A percentile compares a stretch with the other conserved stretches of the same genome.
Conservation (phyloP, 108 stramenopile genomes). For the Thalassiosira profunda region DNA sequence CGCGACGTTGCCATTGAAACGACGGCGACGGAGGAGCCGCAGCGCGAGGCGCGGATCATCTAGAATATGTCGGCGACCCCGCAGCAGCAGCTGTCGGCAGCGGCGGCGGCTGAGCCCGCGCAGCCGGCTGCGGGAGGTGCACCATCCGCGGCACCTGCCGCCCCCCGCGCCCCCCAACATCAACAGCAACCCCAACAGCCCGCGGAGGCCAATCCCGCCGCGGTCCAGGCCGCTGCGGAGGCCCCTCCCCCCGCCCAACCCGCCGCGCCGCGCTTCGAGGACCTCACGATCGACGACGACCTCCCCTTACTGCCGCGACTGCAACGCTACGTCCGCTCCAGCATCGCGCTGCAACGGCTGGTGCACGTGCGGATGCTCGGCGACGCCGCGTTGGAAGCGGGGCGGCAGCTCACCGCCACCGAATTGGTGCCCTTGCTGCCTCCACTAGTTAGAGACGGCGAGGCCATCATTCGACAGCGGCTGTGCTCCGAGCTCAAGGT, state of each 20-base stretch:
- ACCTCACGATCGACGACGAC: conserved; percentile 97
- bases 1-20: too few relatives aligned
- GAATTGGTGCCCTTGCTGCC: conserved; percentile 78
- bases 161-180: conserved; percentile 15
- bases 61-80: neutral
- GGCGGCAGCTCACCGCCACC: conserved; percentile 66
- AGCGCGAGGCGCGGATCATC: too few relatives aligned
- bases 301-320: conserved; percentile 92
- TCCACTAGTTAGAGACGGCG: conserved; percentile 80
- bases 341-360: conserved; percentile 96
- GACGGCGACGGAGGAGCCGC: too few relatives aligned
- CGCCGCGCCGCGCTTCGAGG: conserved; percentile 86
- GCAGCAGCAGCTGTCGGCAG: neutral
- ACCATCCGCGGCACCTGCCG: neutral
- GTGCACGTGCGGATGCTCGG: conserved; percentile 98
- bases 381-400: conserved; percentile 87
- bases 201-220: too few relatives aligned
- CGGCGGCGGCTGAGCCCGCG: neutral
- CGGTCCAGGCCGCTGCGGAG: too few relatives aligned
- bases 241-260: neutral
- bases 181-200: conserved; percentile 18
- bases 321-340: conserved; percentile 88
- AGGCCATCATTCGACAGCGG: conserved; percentile 94
- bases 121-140: too few relatives aligned
- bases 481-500: conserved; percentile 43